Evolutionary conservation across 129 eudicot species (phyloP), one percentile per base, ranked within the genome.

Genomic region (Flaveria linearis): DNA sequence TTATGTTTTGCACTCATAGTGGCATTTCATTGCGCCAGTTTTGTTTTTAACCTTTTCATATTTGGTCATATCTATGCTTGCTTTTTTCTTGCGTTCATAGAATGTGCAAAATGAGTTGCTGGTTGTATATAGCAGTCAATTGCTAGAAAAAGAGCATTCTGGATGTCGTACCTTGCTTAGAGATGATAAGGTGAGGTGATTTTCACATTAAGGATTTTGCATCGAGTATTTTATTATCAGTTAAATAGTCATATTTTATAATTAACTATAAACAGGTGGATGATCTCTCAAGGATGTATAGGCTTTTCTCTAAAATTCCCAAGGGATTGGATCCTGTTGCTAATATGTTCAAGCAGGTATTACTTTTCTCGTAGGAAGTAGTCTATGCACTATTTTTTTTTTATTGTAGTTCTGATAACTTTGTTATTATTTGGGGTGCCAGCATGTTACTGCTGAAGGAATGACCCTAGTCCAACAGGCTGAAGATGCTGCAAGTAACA

Each of bases 71-170:
- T 50, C 10, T 25, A 11, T 33, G 52, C 7, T 13, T 73, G 13
- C 74, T 39, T 5, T 52, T 79, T 36, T 16, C 69, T 41, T 28
- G 20, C 76, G 41, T 36, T 5, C 7, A 69, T 52, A 92, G 98
- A 90, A 64, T 45, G 93, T 92, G 70, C 94, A 90, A 92, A 72
- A 84, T 65, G 92, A 92, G 65, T 68, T 92, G 87, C 69, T 92
- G 86, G 86, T 82, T 11, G 77, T 50, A 60, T 78, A 86, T 78
- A 50, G 82, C 78, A 86, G 78, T 81, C 96, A 86, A 45, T 73
- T 92, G 81, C 89, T 92, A 22, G 96, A 92, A 64, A 92, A 92
- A 83, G 97, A 92, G 85, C 84, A 87, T 73, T 89, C 97, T 72
- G 97, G 97, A 69, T 89, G 96, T 47, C 89, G 87, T 15, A 84